phyloP scores from a whole-genome alignment of 2,329 filamentous ascomycete species.

The Cladophialophora exuberans region DNA sequence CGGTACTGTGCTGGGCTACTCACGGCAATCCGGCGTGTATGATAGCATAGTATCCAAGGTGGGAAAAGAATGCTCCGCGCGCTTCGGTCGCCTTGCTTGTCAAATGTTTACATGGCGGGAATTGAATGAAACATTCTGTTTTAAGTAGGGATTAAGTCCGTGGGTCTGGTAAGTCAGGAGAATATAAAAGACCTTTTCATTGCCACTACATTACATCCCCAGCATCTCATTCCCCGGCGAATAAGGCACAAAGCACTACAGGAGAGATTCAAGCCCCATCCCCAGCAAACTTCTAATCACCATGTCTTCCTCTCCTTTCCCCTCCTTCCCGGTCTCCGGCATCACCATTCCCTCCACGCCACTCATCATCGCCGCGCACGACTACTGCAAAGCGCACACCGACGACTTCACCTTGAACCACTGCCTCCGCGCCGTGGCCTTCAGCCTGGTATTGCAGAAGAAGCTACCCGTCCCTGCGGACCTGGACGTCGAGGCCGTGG shows the following conservation, averaged over 20 bases:
- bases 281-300: not conserved
- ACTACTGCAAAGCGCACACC: conserved; percentile 22
- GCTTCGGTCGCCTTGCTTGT: too few species aligned
- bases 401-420: conserved; percentile 24
- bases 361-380: conserved; percentile 20
- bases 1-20: too few species aligned
- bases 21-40: too few species aligned
- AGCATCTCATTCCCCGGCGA: not conserved
- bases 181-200: not conserved
- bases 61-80: too few species aligned
- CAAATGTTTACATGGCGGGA: too few species aligned
- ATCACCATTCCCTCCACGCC: conserved; percentile 37
- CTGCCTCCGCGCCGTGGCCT: conserved; percentile 30
- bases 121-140: too few species aligned
- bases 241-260: not conserved
- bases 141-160: not conserved
- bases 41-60: too few species aligned
- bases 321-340: conserved; percentile 43
- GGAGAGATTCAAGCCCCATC: not conserved
- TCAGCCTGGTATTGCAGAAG: conserved; percentile 45
- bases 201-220: too few species aligned
- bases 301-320: conserved; percentile 22
- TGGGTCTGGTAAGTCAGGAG: not conserved
- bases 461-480: conserved; percentile 20
- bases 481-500: conserved; percentile 36